A percentile compares a stretch with the other conserved stretches of the same genome.
These are phyloP conservation scores for Syzygium oleosum DNA, from an alignment of 345 rosid species.

Conservation along the genomic window DNA sequence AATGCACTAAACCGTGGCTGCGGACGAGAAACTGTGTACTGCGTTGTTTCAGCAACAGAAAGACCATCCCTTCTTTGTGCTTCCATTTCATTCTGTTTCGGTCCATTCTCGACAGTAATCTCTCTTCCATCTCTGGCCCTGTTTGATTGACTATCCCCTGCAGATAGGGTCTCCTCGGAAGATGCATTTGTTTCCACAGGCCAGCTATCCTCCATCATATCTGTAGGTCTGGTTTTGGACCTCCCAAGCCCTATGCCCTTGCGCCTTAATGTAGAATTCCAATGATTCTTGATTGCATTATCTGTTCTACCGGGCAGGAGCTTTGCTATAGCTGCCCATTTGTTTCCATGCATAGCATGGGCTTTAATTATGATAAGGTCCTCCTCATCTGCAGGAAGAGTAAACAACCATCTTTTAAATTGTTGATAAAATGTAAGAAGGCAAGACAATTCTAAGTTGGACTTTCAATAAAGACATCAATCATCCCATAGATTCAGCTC, in stretches of 20 bases:
- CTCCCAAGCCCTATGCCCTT: constrained; percentile 30
- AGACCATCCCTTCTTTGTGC: constrained; percentile 15
- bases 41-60: constrained; percentile 10
- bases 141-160: constrained; percentile 8
- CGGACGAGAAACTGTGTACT: constrained; percentile 32
- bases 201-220: constrained; percentile 23
- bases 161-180: constrained; percentile 30
- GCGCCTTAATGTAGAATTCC: constrained; percentile 46
- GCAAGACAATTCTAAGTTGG: background rate
- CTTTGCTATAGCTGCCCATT: constrained; percentile 86
- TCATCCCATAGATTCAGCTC: background rate
- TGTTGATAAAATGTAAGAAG: background rate
- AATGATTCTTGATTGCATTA: constrained; percentile 32
- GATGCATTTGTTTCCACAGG: constrained; percentile 41
- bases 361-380: constrained; percentile 63
- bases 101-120: constrained; percentile 20
- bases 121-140: constrained; percentile 16
- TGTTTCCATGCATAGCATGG: constrained; percentile 77
- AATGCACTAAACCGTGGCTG: constrained; percentile 66
- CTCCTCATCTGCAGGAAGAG: constrained; percentile 60
- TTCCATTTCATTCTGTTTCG: constrained; percentile 10
- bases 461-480: background rate
- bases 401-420: background rate
- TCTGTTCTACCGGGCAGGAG: constrained; percentile 77
- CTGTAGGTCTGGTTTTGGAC: constrained; percentile 4